Evolutionary conservation across 768 basidiomycete genomes (phyloP), one percentile per base, ranked within the genome.

Genomic region (Leccinellum rugosiceps): DNA sequence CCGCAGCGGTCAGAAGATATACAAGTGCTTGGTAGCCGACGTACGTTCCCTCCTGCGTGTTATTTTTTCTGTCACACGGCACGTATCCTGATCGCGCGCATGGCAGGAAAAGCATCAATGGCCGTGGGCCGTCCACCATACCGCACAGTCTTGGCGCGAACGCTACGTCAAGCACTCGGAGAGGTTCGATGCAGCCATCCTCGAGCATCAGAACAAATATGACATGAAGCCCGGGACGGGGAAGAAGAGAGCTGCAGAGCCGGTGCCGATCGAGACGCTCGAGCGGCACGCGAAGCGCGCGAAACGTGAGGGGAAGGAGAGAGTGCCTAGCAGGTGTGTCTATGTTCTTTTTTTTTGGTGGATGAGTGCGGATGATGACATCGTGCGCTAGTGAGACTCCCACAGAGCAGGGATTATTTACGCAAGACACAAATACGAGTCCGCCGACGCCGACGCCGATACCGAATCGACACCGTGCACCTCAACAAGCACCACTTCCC

Each of bases 121-220:
- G 83, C 69, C 75, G 11, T 87, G 84, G 82, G 69, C 77, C n/a
- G 58, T 50, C 17, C 70, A 67, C 6, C 87, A 86, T 65, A 3
- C 83, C 3, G 82, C 77, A 81, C 75, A 76, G n/a, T 84, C 84
- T 4, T 88, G 87, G 87, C 79, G 83, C 23, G 78, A 83, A 47
- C 76, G 79, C n/a, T 88, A 87, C 61, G 72, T 65, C 58, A 82
- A 75, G 59, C 74, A 86, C 50, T 50, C 73, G 38, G 61, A 32
- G 0, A 23, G 60, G 0, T 85, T 83, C 52, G 77, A 86, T 58
- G 26, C 10, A 3, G 51, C 47, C n/a, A 85, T 87, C 38, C 60
- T 50, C 35, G 63, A 45, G 9, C 79, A 78, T 56, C 78, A 78
- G 54, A 53, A 59, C 56, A 74, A 74, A 53, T 63, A 78, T 7